Base-by-base conservation (phyloP, 768 basidiomycete species). In the Rhodotorula babjevae region DNA sequence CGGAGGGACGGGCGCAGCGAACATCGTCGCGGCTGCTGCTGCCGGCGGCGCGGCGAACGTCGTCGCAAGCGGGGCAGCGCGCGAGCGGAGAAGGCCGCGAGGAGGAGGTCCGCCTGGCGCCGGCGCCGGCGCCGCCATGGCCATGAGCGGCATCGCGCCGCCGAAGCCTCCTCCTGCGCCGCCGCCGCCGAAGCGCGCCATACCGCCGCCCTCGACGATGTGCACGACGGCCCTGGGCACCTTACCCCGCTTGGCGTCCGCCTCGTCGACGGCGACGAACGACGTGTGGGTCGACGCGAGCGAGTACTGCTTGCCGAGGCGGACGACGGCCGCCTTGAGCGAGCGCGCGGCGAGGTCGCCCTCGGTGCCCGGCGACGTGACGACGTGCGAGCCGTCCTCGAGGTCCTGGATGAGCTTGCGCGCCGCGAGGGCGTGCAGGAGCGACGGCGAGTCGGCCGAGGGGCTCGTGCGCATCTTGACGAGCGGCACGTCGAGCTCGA, bases 351-450 rank as follows among this genome's bases (percentile, higher is more conserved):
- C 80, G 78, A 2, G 81, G 78, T 61, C 10, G 82, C 71, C 18
- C 63, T 71, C 9, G 82, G 83, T 33, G 40, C 16, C n/a, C 80
- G 81, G 29, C 80, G 81, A 31, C 68, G 50, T 6, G 23, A 66
- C 33, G 76, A 9, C 71, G 67, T 36, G 29, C 50, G 42, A 15
- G 15, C 64, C 73, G 21, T 83, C 83, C 59, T 84, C 82, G 56
- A 87, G 78, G 27, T 86, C 86, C 74, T 83, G 83, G n/a, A 88
- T 85, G 42, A 88, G 81, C 23, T 81, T 80, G 68, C 85, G 84
- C 3, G 87, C 87, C 11, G 86, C 84, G 52, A 88, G 80, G 0
- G 84, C 83, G 75, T 88, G 88, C 40, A 88, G 77, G 16, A 69
- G 47, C 5, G 64, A 56, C 44, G 64, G 64, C 44, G 25, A 4